Base-by-base conservation (phyloP, 306 rosid species). In the Castanea crenata region DNA sequence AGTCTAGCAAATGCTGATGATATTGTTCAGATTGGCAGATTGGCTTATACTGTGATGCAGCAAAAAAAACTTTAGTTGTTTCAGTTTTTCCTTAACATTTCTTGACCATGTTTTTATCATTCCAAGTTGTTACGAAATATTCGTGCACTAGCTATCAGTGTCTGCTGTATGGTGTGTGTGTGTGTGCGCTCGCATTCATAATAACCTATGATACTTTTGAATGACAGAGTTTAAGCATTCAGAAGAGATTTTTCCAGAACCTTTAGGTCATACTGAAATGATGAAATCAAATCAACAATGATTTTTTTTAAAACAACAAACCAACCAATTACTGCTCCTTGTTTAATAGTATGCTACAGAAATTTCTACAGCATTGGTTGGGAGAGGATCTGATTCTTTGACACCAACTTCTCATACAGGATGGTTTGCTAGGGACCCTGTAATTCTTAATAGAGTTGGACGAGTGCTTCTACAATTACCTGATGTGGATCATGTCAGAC, bases 361-460 rank as follows among this genome's bases (percentile, higher is more conserved):
- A 32, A 34, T 10, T 11, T 19, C 25, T n/a, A 34, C 46, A 8
- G 21, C 21, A 15, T 15, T 5, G 3, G 54, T 11, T 11, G 65
- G 14, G 38, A 16, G 16, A 10, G 54, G 54, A n/a, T 20, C 52
- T 80, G 59, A 69, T 46, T 85, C n/a, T 59, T 76, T 82, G 74
- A 83, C 84, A 73, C 81, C 57, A 68, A 70, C 76, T 87, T 87
- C 77, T 67, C 38, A 56, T 83, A 65, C 88, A 95, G 99, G 99
- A 83, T 95, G 99, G 97, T 92, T 95, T 82, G 93, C 99, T 27
- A 87, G 96, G 93, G 90, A 92, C 83, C 92, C 94, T 14, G 72
- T 38, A 55, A 69, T 88, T 85, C 85, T 95, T 84, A 90, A 76
- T 74, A 80, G 69, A 85, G 94, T 92, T 27, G 98, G 99, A 73